Evolutionary conservation across 768 basidiomycete genomes (phyloP).

Genomic region (Mycena metata): DNA sequence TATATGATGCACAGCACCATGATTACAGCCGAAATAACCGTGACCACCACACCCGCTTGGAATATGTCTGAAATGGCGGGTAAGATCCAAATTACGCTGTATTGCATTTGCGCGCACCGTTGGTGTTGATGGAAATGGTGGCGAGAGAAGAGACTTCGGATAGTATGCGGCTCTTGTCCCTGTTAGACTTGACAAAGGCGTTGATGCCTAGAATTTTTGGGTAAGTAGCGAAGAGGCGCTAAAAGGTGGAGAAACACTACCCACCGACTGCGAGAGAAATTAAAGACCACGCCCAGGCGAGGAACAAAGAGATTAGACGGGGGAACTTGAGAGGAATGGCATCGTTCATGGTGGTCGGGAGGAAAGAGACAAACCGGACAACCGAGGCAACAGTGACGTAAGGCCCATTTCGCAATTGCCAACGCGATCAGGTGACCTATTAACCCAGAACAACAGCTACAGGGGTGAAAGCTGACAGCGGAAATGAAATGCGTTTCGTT

Average conservation of each 20-base stretch:
- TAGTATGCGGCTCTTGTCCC: conserved; percentile 50
- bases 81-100: background rate
- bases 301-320: conserved; percentile 44
- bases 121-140: conserved; percentile 53
- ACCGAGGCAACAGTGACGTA: too few relatives aligned
- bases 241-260: background rate
- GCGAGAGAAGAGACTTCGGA: conserved; percentile 50
- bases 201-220: conserved; percentile 51
- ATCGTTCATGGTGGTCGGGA: conserved; percentile 13
- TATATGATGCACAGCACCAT: conserved; percentile 47
- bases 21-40: conserved; percentile 51
- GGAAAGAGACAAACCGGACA: background rate
- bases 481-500: too few relatives aligned
- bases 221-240: conserved; percentile 8
- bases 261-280: conserved; percentile 41
- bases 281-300: conserved; percentile 49
- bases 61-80: conserved; percentile 52
- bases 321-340: conserved; percentile 39
- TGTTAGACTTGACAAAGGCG: conserved; percentile 58
- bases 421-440: too few relatives aligned
- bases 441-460: too few relatives aligned
- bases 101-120: conserved; percentile 42
- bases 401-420: too few relatives aligned
- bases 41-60: conserved; percentile 52
- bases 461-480: too few relatives aligned